Evolutionary conservation across 2,329 filamentous ascomycete species (phyloP).

Genomic region (Didymella sp.): DNA sequence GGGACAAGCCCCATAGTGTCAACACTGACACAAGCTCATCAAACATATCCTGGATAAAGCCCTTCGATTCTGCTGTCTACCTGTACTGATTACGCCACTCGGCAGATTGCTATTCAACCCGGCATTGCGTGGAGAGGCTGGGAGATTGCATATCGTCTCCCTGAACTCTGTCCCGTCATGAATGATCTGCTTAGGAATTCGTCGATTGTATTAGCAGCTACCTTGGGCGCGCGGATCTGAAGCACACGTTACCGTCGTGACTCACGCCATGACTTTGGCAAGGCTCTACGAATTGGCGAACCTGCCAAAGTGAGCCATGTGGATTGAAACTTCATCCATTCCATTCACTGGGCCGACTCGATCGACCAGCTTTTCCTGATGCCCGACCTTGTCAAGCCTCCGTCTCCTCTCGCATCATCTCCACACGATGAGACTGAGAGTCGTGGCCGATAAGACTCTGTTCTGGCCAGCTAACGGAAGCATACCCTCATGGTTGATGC

Average conservation of each 20-base stretch:
- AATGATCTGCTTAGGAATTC: no score
- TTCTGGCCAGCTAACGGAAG: slow-evolving; percentile 25
- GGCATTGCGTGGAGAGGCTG: no score
- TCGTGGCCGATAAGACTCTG: slow-evolving; percentile 25
- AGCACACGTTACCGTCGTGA: slow-evolving; percentile 31
- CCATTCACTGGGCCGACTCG: not conserved
- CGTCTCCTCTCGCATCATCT: slow-evolving; percentile 28
- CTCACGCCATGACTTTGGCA: slow-evolving; percentile 30
- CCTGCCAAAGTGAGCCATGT: slow-evolving; percentile 21
- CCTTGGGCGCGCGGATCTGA: slow-evolving; percentile 21
- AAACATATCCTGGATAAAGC: no score
- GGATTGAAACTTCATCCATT: slow-evolving; percentile 19
- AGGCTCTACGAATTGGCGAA: slow-evolving; percentile 13
- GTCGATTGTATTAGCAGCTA: slow-evolving; percentile 25
- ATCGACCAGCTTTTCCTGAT: slow-evolving; percentile 13
- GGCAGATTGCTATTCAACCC: no score
- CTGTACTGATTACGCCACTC: no score
- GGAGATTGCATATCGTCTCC: no score
- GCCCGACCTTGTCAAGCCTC: slow-evolving; percentile 27
- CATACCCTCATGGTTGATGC: slow-evolving; percentile 10
- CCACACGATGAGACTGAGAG: slow-evolving; percentile 14
- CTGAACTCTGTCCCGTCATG: no score
- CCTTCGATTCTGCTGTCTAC: no score
- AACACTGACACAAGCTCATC: no score
- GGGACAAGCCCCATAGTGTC: no score